A percentile compares a stretch with the other conserved stretches of the same genome.
Evolutionary conservation across 805 yeast genomes (phyloP).

Genomic region (Suhomyces emberorum): DNA sequence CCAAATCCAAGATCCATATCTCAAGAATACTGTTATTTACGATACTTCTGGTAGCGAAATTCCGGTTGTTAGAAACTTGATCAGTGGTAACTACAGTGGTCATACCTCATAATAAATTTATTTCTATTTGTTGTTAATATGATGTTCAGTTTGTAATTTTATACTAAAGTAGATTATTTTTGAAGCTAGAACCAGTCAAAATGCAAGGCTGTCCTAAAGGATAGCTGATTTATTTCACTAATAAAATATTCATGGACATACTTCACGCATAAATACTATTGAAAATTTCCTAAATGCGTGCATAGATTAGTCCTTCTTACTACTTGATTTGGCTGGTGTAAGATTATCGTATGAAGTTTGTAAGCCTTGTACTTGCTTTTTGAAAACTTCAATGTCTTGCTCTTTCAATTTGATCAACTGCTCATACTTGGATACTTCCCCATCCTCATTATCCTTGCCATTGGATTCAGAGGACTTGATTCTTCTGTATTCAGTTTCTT

Average conservation of each 20-base stretch:
- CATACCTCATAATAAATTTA: slow-evolving; percentile 15
- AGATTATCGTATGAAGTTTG: slow-evolving; percentile 48
- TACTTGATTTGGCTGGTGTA: slow-evolving; percentile 12
- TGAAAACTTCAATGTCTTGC: slow-evolving; percentile 44
- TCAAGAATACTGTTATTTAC: slow-evolving; percentile 38
- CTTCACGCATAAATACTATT: too few relatives aligned
- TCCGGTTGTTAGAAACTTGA: slow-evolving; percentile 45
- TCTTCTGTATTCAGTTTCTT: slow-evolving; percentile 30
- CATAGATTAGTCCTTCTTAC: slow-evolving; percentile 2
- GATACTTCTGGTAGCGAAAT: slow-evolving; percentile 26
- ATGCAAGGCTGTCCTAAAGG: too few relatives aligned
- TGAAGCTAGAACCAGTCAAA: too few relatives aligned
- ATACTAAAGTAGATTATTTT: too few relatives aligned
- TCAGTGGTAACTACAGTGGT: slow-evolving; percentile 50
- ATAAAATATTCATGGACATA: too few relatives aligned
- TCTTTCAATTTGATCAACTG: slow-evolving; percentile 38
- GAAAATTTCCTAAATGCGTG: background rate
- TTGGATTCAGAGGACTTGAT: slow-evolving; percentile 10
- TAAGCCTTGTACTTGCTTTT: slow-evolving; percentile 49
- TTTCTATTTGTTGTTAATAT: background rate
- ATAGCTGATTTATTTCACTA: too few relatives aligned
- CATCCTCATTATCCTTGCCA: slow-evolving; percentile 7
- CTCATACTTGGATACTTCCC: slow-evolving; percentile 29
- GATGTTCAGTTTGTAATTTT: too few relatives aligned
- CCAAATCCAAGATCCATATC: slow-evolving; percentile 44